Evolutionary conservation across 75 land plant species (phyloP), one percentile per base, ranked within the genome.

Genomic region (Selaginella tamariscina): DNA sequence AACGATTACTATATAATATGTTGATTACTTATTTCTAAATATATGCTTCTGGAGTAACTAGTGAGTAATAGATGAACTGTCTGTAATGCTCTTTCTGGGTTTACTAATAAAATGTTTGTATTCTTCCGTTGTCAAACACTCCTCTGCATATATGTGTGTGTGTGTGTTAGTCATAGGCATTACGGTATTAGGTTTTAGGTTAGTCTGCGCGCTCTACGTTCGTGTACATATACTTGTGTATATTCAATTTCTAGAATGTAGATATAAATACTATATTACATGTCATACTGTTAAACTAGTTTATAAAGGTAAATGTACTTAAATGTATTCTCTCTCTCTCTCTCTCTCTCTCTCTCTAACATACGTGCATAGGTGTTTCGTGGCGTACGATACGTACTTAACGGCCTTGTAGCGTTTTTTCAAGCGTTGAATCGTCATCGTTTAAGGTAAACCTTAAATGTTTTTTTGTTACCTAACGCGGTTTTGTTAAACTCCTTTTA

Each of bases 391-490:
- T 87, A 89, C 68, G 88, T 90, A 64, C 57, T 90, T 21, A 85
- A 90, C 80, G 96, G 88, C 66, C 79, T 90, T 75, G 84, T 85
- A 73, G 92, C 93, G 8, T 90, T 90, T 70, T 88, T 83, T 55
- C 56, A 75, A 21, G 76, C 82, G 24, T 88, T 90, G 71, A 90
- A 90, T 73, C 81, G 92, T 33, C 96, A 90, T 69, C 96, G 96
- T 22, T 78, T 90, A 0, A 90, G 96, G 96, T 90, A 80, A 26
- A 59, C 9, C 21, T 0, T 29, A 24, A 63, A 8, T 63, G 27
- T 1, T 23, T 15, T 65, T 0, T 1, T 33, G 2, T 23, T 54
- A 26, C 22, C 39, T 64, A 24, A 56, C 2, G 15, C 27, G 32
- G n/a, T n/a, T n/a, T 0, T 33, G 30, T 24, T 71, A 1, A 30